Evolutionary conservation across 108 stramenopile genomes (phyloP), one percentile per base, ranked within the genome.

Genomic region (Discostella stelligeroides): DNA sequence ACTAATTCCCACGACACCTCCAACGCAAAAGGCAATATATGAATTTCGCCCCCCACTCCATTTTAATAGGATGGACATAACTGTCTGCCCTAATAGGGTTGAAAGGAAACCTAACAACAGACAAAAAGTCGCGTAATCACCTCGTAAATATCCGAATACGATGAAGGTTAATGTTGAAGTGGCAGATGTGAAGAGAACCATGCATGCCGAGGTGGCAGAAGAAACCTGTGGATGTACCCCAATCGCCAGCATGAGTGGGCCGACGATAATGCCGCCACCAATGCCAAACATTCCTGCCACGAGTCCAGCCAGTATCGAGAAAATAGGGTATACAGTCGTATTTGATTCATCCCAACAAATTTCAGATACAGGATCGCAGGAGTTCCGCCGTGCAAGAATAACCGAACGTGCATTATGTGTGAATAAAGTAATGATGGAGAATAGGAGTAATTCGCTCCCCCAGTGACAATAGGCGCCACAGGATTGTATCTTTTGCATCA

Each of bases 1-100:
- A 11, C 83, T 85, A 12, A 96, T 51, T 11, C 85, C 63, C 8
- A 96, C 95, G 6, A 92, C 92, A 6, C 81, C 76, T 8, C 85
- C 85, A 40, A 86, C 84, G 10, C 81, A 82, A 37, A 86, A 63
- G n/a, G 82, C 75, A 53, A 86, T 80, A 43, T 77, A 81, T 46
- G 80, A 82, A 37, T 46, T 63, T 18, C 85, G 80, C 9, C n/a
- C n/a, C 28, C 74, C 68, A 49, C 74, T 46, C 72, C 80, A 70
- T 37, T 80, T 67, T 38, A 86, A 66, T 24, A 86, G 68, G 40
- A 76, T 74, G 39, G 47, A 72, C 59, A 86, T 82, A 21, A 61
- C 77, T 14, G 80, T 28, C 58, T 86, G 85, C 0, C 85, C 85
- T 1, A 83, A 75, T 12, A 68, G 45, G 2, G 85, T 86, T 4